phyloP scores from a whole-genome alignment of 208 protist genomes.

The Vickermania spadyakhi region DNA sequence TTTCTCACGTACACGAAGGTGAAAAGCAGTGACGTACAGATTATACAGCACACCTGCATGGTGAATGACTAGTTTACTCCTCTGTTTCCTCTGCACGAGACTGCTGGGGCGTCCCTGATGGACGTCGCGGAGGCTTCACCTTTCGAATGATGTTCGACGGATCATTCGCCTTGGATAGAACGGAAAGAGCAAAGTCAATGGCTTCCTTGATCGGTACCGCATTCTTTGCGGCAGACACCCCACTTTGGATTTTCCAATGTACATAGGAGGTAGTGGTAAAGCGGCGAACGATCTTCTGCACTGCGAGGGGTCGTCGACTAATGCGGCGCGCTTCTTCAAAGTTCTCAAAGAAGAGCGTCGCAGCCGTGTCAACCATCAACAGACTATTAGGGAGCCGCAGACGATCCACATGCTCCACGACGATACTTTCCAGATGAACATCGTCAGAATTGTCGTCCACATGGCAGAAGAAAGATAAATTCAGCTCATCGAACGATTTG shows the following conservation, averaged over 20 bases:
- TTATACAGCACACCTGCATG: too few relatives aligned
- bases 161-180: constrained; percentile 50
- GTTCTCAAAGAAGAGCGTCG: constrained; percentile 81
- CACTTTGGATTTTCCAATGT: constrained; percentile 73
- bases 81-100: too few relatives aligned
- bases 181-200: constrained; percentile 63
- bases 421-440: constrained; percentile 79
- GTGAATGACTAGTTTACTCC: too few relatives aligned
- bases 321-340: constrained; percentile 74
- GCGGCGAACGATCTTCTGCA: constrained; percentile 73
- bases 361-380: constrained; percentile 72
- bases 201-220: constrained; percentile 70
- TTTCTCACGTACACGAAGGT: too few relatives aligned
- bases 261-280: constrained; percentile 57
- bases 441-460: constrained; percentile 71
- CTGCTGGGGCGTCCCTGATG: too few relatives aligned
- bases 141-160: too few relatives aligned
- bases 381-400: constrained; percentile 55
- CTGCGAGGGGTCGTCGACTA: constrained; percentile 20
- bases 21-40: too few relatives aligned
- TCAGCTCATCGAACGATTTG: constrained; percentile 78
- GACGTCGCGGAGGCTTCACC: too few relatives aligned
- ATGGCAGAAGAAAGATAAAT: constrained; percentile 46
- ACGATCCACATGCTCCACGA: constrained; percentile 75
- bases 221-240: constrained; percentile 54